Base-by-base conservation (phyloP, 139 green algal genomes). In the Chlorella vulgaris region DNA sequence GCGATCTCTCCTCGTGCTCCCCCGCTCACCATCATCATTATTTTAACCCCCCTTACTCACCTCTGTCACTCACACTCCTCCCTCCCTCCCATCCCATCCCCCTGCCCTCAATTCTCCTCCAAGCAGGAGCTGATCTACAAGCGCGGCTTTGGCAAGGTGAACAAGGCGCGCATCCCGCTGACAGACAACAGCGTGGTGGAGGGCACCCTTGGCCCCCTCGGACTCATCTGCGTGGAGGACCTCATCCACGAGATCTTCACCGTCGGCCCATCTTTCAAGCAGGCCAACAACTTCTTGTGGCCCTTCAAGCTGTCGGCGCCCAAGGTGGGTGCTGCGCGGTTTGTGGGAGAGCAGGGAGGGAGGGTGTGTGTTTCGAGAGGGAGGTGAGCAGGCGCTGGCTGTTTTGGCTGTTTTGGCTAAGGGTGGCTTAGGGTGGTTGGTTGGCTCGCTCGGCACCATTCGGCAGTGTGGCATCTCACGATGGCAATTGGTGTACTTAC, bases 161-260 rank as follows among this genome's bases (percentile, higher is more conserved):
- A 96, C 86, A 94, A 96, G 89, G 87, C 92, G 83, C 93, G 97
- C 81, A 94, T 98, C 68, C 89, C 97, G 7, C 88, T 99, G 39
- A 99, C 94, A 28, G 96, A 99, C 91, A 99, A 99, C 92, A 85
- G 87, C 60, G 88, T 99, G 78, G 93, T 99, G 42, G 97, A 99
- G 93, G 70, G 94, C 74, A 66, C 63, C 60, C 88, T 98, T 83
- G 95, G 95, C 85, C 92, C 96, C 89, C 86, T 97, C 84, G 87
- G 89, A 86, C 98, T 99, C 89, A 97, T 99, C 91, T 99, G 97
- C 89, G 89, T 98, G 74, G 97, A 99, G 94, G 97, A 99, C 91
- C 91, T 99, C 42, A 89, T 99, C 18, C 97, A 99, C 82, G 95
- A 99, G 94, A 97, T 99, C 85, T 93, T 88, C 90, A 98, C 92